Conservation (phyloP, 768 basidiomycete species). For the Phallus indusiatus region DNA sequence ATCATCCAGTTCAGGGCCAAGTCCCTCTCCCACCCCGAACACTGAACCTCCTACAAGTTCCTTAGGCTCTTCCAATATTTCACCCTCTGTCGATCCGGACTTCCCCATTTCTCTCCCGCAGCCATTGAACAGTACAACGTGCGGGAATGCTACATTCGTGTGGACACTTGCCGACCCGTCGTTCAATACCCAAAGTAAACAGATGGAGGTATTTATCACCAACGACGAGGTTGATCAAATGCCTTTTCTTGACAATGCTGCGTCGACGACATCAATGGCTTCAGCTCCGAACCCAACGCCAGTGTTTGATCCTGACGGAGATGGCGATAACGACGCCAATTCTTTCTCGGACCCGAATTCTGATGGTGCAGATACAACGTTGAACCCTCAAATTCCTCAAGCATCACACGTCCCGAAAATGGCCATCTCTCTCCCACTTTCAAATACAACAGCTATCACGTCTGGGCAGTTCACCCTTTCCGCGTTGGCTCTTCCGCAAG, state of each 20-base stretch:
- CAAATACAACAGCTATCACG: constrained; percentile 19
- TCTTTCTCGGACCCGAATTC: not conserved
- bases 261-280: not conserved
- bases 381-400: not conserved
- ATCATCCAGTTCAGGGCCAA: not conserved
- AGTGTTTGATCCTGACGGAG: not conserved
- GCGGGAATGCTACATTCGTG: constrained; percentile 17
- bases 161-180: constrained; percentile 17
- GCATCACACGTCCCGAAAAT: not conserved
- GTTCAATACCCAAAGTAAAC: constrained; percentile 3
- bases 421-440: constrained; percentile 18
- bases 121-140: constrained; percentile 22
- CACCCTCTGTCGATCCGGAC: not conserved
- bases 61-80: too few relatives aligned
- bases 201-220: not conserved
- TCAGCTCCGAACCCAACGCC: not conserved
- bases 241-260: not conserved
- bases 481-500: constrained; percentile 24
- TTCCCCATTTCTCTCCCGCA: constrained; percentile 11
- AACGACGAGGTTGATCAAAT: not conserved
- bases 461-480: constrained; percentile 20
- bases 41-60: not conserved
- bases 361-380: not conserved
- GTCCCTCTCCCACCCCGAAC: not conserved
- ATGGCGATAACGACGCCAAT: not conserved